Conservation (phyloP, 768 basidiomycete species). For the Scleroderma citrinum region DNA sequence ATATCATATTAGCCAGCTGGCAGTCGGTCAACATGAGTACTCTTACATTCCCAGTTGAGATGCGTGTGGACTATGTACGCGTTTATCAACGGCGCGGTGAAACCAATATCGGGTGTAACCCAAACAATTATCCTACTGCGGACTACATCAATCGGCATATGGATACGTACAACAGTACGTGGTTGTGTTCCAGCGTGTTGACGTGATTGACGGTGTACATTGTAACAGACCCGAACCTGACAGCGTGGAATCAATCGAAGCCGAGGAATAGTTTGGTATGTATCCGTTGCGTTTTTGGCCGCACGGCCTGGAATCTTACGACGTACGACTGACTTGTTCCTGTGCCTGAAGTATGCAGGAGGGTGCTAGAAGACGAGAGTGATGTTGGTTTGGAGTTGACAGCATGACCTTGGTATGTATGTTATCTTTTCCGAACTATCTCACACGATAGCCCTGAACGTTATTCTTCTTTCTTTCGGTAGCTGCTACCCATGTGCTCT, state of each 20-base stretch:
- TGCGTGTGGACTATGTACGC: constrained; percentile 55
- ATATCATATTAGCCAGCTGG: constrained; percentile 72
- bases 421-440: no score
- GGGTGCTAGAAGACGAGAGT: no score
- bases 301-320: no score
- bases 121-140: constrained; percentile 41
- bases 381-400: no score
- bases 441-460: no score
- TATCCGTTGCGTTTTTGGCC: neutral
- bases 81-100: constrained; percentile 47
- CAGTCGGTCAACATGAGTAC: constrained; percentile 46
- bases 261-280: constrained; percentile 32
- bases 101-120: constrained; percentile 46
- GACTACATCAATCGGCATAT: constrained; percentile 42
- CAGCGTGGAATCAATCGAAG: constrained; percentile 36
- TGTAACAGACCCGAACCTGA: constrained; percentile 36
- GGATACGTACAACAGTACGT: constrained; percentile 55
- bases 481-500: no score
- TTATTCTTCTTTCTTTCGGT: no score
- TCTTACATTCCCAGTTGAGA: constrained; percentile 43
- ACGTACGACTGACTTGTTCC: no score
- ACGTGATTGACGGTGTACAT: neutral
- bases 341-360: no score
- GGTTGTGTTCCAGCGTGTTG: neutral
- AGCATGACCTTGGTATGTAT: no score